These are phyloP conservation scores for Hyaloperonospora arabidopsidis DNA, from an alignment of 352 stramenopile species.

Conservation along the genomic window DNA sequence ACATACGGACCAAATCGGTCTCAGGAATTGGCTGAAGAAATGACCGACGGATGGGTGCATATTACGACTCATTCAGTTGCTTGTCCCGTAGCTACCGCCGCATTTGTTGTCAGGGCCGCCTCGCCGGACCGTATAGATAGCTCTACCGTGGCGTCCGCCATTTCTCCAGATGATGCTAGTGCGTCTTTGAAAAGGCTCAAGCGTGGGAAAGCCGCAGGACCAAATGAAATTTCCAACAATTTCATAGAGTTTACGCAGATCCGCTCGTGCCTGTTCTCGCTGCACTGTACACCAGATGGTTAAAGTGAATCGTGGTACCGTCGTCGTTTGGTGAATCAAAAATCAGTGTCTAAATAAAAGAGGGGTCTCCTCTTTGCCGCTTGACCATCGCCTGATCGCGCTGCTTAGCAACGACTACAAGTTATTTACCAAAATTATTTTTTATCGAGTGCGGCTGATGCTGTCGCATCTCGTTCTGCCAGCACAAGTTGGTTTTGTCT, in stretches of 20 bases:
- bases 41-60: not conserved
- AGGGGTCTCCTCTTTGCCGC: too few relatives aligned
- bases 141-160: not conserved
- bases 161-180: not conserved
- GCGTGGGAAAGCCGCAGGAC: not conserved
- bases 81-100: not conserved
- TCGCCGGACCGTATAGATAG: not conserved
- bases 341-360: too few relatives aligned
- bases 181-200: slow-evolving; percentile 17
- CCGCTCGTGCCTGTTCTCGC: not conserved
- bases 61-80: not conserved
- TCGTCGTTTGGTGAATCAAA: too few relatives aligned
- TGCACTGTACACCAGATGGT: not conserved
- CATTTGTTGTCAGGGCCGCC: not conserved
- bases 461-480: not conserved
- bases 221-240: not conserved
- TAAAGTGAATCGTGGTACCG: too few relatives aligned
- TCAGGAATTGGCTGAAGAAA: not conserved
- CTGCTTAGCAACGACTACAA: too few relatives aligned
- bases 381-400: too few relatives aligned
- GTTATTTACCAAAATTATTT: too few relatives aligned
- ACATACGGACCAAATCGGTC: not conserved
- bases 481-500: not conserved
- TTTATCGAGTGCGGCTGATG: too few relatives aligned
- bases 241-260: not conserved